phyloP scores from a whole-genome alignment of 306 rosid genomes.

The Cicer yamashitae region DNA sequence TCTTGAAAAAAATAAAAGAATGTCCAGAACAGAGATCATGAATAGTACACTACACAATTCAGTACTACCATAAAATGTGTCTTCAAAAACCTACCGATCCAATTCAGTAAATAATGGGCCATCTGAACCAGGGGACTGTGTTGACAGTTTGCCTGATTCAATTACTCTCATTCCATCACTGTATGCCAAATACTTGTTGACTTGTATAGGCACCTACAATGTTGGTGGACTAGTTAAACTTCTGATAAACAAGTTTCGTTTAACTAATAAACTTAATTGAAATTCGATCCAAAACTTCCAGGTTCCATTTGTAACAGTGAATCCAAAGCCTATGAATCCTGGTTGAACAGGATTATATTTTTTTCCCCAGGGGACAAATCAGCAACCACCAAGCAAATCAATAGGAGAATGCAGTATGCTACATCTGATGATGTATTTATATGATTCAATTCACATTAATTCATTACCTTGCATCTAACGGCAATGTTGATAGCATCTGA shows the following conservation, averaged over 20 bases:
- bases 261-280: constrained; percentile 13
- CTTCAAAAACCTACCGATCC: constrained; percentile 67
- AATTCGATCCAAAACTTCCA: constrained; percentile 10
- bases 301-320: neutral
- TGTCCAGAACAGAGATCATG: constrained; percentile 10
- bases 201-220: constrained; percentile 94
- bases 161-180: constrained; percentile 94
- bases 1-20: neutral
- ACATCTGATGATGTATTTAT: constrained; percentile 25
- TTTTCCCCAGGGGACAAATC: constrained; percentile 2
- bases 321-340: constrained; percentile 21
- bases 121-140: constrained; percentile 73
- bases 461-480: constrained; percentile 93
- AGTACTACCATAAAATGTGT: constrained; percentile 2
- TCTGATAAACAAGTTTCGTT: neutral
- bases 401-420: constrained; percentile 12
- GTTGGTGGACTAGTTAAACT: constrained; percentile 20
- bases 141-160: constrained; percentile 80
- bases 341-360: neutral
- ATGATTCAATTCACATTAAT: neutral
- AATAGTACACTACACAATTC: constrained; percentile 13
- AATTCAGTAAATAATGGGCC: constrained; percentile 82
- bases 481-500: constrained; percentile 99
- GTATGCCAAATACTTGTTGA: constrained; percentile 91
- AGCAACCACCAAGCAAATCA: constrained; percentile 28